Evolutionary conservation across 345 rosid genomes (phyloP), one percentile per base, ranked within the genome.

Genomic region (Erodium maritimum): DNA sequence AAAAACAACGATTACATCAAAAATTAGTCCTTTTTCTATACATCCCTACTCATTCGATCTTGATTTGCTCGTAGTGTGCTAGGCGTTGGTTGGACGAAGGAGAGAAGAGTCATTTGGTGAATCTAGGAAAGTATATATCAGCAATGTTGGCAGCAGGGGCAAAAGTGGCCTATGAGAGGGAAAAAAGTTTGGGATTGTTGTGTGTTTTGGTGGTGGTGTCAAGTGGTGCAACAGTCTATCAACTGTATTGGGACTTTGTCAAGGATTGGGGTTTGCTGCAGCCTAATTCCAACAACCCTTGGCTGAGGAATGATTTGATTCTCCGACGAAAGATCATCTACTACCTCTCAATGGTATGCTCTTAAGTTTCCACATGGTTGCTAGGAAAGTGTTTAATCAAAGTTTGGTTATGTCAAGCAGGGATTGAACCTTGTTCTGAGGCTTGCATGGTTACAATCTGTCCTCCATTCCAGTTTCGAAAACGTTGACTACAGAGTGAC

Each of bases 71-170:
- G 72, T 81, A 94, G 97, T 94, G 99, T 73, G 99, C 97, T 1
- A 70, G 97, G 67, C 70, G 97, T 52, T 94, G 97, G 97, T 90
- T 89, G 57, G 99, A 94, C 24, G 95, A 94, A 71, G 95, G 99
- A 2, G 63, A 90, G 63, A 83, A 67, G 13, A 81, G 74, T 71
- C 96, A 94, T 69, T 83, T 94, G 5, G 78, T 89, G 5, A 94
- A 94, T 75, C 79, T 94, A 29, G 99, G 99, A 9, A 94, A 94
- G 70, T 94, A 94, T 62, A 96, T 90, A 10, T 94, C 99, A 57
- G 99, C 99, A 24, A 94, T 94, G 97, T 64, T 94, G 37, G 99
- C 99, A 58, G 99, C 99, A 11, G 99, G 96, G 71, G 80, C 87
- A 34, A 94, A 87, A 82, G 90, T 94, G 33, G 96, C 90, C 9